These are phyloP conservation scores for Aspergillus egyptiacus DNA, from an alignment of 495 filamentous ascomycete genomes.

Conservation along the genomic window DNA sequence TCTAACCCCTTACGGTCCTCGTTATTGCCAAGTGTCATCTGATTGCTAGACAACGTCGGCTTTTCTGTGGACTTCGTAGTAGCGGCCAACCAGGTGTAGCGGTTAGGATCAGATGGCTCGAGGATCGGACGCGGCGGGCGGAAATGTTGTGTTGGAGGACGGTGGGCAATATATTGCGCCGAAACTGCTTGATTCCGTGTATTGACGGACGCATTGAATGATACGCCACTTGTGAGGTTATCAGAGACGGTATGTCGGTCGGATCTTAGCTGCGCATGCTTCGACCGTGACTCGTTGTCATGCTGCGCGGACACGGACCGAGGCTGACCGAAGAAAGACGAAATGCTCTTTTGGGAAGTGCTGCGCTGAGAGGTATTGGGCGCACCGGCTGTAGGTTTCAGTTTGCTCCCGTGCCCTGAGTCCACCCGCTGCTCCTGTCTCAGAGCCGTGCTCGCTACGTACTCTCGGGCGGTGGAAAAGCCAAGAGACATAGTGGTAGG, in stretches of 20 bases:
- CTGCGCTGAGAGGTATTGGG: conserved; percentile 17
- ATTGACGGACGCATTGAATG: conserved; percentile 5
- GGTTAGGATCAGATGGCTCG: conserved; percentile 32
- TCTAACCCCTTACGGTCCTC: conserved; percentile 6
- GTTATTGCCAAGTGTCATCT: conserved; percentile 8
- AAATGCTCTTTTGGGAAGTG: conserved; percentile 36
- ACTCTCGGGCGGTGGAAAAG: conserved; percentile 40
- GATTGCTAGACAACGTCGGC: conserved; percentile 14
- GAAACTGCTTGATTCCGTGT: conserved; percentile 16
- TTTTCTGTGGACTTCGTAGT: conserved; percentile 23
- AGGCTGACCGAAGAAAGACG: conserved; percentile 32
- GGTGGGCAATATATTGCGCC: conserved; percentile 27
- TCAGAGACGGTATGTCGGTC: neutral
- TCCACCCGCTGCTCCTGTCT: conserved; percentile 6
- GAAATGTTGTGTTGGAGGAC: conserved; percentile 34
- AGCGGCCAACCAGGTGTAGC: conserved; percentile 39
- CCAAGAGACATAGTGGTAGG: conserved; percentile 34
- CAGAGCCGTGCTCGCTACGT: conserved; percentile 27
- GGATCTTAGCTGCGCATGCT: neutral
- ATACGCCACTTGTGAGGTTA: neutral
- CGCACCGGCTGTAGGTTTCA: conserved; percentile 13
- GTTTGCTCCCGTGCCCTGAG: conserved; percentile 13
- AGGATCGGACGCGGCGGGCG: conserved; percentile 34
- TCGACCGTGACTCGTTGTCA: conserved; percentile 10
- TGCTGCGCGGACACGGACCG: conserved; percentile 10